Evolutionary conservation across 2,329 filamentous ascomycete species (phyloP).

Genomic region (Aureobasidium vineae): DNA sequence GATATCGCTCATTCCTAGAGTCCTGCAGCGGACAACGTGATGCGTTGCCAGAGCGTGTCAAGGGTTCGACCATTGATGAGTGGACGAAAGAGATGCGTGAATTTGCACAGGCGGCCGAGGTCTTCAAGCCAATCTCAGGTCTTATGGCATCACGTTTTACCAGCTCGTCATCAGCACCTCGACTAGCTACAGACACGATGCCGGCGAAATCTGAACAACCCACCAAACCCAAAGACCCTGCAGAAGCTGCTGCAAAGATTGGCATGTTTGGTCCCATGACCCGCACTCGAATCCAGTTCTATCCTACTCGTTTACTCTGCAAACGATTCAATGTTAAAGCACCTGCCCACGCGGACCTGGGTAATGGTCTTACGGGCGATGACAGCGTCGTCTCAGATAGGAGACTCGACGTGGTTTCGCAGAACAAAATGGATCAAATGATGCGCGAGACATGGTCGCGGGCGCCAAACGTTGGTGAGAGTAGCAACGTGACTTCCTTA

Average conservation of each 20-base stretch:
- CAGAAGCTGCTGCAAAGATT: slow-evolving; percentile 79
- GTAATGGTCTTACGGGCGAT: slow-evolving; percentile 38
- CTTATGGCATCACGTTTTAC: slow-evolving; percentile 95
- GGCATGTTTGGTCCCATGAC: slow-evolving; percentile 95
- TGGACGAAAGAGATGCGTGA: slow-evolving; percentile 78
- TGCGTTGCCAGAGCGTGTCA: slow-evolving; percentile 57
- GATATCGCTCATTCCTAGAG: slow-evolving; percentile 81
- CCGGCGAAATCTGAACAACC: slow-evolving; percentile 10
- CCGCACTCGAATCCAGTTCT: slow-evolving; percentile 67
- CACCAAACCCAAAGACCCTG: slow-evolving; percentile 59
- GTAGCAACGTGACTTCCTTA: slow-evolving; percentile 30
- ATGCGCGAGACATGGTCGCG: slow-evolving; percentile 45
- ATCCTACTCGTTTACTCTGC: slow-evolving; percentile 80
- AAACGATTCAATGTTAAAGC: slow-evolving; percentile 89
- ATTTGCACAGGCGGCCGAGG: slow-evolving; percentile 69
- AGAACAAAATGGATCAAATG: slow-evolving; percentile 56
- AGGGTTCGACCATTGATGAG: slow-evolving; percentile 61
- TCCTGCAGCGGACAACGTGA: slow-evolving; percentile 64
- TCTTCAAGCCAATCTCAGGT: slow-evolving; percentile 90
- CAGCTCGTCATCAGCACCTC: slow-evolving; percentile 53
- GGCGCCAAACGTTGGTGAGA: slow-evolving; percentile 6
- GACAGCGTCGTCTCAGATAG: slow-evolving; percentile 29
- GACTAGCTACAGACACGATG: slow-evolving; percentile 38
- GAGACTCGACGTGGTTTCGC: slow-evolving; percentile 53
- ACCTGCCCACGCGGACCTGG: slow-evolving; percentile 59